These are phyloP conservation scores for Scutellaria galericulata DNA, from an alignment of 257 asterid genomes.

Conservation along the genomic window DNA sequence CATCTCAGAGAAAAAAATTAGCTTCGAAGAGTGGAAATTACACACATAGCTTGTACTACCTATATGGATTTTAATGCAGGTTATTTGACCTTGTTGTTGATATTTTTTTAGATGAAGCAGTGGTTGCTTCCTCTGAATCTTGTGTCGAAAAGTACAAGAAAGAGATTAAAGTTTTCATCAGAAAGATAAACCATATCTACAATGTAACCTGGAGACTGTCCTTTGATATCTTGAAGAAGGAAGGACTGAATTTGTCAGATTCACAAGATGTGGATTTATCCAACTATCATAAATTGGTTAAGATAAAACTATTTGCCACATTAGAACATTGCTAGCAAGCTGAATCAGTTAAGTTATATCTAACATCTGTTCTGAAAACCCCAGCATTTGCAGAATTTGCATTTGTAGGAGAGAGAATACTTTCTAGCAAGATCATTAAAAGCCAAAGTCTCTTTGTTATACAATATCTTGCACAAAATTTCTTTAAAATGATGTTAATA, in stretches of 20 bases:
- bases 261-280: constrained; percentile 47
- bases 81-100: constrained; percentile 92
- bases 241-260: constrained; percentile 72
- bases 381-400: neutral
- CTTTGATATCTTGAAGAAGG: constrained; percentile 85
- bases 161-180: constrained; percentile 58
- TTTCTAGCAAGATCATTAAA: neutral
- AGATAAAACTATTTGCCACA: constrained; percentile 50
- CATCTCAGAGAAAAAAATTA: no score
- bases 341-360: no score
- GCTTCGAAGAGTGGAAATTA: no score
- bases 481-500: constrained; percentile 4
- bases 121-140: constrained; percentile 94
- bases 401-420: neutral
- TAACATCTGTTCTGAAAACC: no score
- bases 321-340: neutral
- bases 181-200: constrained; percentile 52
- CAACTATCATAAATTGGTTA: constrained; percentile 51
- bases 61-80: constrained; percentile 51
- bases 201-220: constrained; percentile 89
- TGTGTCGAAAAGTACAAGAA: constrained; percentile 94
- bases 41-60: constrained; percentile 11
- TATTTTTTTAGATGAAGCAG: constrained; percentile 87
- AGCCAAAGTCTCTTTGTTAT: neutral
- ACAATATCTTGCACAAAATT: constrained; percentile 9